phyloP scores from a whole-genome alignment of 805 yeast species.

The Pichia pseudocactophila region DNA sequence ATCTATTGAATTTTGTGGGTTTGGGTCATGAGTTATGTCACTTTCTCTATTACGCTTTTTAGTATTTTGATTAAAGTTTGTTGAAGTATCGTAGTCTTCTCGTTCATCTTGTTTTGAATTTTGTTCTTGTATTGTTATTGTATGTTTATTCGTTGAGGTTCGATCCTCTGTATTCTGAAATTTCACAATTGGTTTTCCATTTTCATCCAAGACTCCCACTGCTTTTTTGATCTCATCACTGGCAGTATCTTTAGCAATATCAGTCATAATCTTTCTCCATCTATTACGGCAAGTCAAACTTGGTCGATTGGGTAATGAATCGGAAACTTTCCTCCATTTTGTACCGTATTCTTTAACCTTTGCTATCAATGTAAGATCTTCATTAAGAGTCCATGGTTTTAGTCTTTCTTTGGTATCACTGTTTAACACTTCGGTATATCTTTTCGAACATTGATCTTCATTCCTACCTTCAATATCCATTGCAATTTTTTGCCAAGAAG shows the following conservation, averaged over 20 bases:
- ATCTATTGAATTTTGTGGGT: neutral
- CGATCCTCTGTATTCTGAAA: constrained; percentile 6
- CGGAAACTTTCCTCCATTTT: constrained; percentile 77
- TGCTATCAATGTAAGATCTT: constrained; percentile 61
- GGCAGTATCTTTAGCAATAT: constrained; percentile 62
- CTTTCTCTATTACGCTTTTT: neutral
- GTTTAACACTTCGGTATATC: constrained; percentile 81
- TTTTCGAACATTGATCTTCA: constrained; percentile 90
- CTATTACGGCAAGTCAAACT: constrained; percentile 85
- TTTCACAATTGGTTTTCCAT: constrained; percentile 13
- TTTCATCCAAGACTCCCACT: constrained; percentile 35
- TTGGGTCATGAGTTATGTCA: neutral
- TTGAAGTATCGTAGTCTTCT: too few species aligned
- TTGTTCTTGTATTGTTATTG: neutral
- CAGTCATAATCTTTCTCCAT: constrained; percentile 81
- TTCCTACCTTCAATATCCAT: constrained; percentile 73
- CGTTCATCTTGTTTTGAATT: too few species aligned
- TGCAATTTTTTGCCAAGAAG: constrained; percentile 82
- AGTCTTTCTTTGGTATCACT: constrained; percentile 72
- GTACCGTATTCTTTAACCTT: constrained; percentile 70
- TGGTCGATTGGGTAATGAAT: constrained; percentile 68
- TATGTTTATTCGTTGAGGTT: neutral
- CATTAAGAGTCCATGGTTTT: constrained; percentile 70
- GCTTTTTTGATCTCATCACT: constrained; percentile 44
- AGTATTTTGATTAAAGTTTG: too few species aligned